A percentile compares a stretch with the other conserved stretches of the same genome.
Evolutionary conservation across 2,329 filamentous ascomycete genomes (phyloP).

Genomic region (Zasmidium angulare): DNA sequence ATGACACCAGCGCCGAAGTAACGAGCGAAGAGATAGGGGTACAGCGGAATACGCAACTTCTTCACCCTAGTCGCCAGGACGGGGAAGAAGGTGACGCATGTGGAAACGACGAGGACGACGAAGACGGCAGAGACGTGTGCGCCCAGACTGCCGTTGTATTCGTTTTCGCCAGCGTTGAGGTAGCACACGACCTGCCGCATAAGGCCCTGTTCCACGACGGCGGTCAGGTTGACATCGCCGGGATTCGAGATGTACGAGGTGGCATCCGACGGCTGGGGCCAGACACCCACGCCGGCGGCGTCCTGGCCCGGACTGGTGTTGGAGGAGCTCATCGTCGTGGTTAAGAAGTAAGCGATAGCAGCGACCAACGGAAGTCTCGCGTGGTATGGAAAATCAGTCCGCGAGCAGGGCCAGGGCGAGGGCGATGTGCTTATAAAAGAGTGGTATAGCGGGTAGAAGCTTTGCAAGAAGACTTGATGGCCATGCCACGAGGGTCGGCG

Average conservation of each 20-base stretch:
- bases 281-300: conserved; percentile 5
- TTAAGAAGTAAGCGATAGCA: no score
- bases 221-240: conserved; percentile 19
- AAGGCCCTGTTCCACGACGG: conserved; percentile 12
- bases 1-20: conserved; percentile 52
- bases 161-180: conserved; percentile 39
- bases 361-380: no score
- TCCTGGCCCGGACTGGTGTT: background rate
- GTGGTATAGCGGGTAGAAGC: no score
- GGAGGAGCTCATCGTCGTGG: no score
- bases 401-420: no score
- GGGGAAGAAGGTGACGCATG: conserved; percentile 46
- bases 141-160: conserved; percentile 54
- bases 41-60: conserved; percentile 41
- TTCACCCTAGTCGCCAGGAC: conserved; percentile 44
- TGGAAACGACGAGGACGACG: conserved; percentile 46
- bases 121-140: conserved; percentile 46
- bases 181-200: conserved; percentile 20
- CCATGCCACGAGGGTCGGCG: no score
- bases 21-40: conserved; percentile 48
- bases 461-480: no score
- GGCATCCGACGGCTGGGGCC: conserved; percentile 5
- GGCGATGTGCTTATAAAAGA: no score
- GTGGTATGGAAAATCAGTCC: no score
- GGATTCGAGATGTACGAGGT: conserved; percentile 5